Base-by-base conservation (phyloP, 192 early-diverging fungal species). In the Backusella liffmaniae region DNA sequence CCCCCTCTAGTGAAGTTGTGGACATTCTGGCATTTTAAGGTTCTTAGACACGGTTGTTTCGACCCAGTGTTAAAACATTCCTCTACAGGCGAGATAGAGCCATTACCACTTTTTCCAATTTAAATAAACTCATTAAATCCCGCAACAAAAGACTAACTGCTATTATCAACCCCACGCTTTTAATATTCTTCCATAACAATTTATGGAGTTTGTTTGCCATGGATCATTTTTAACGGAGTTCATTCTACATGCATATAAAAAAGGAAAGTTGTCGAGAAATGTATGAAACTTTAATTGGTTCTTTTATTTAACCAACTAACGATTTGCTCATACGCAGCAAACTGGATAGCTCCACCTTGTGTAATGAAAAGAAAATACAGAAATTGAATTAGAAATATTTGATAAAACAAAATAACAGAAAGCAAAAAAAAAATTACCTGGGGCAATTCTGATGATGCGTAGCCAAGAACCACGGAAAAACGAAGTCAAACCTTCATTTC, bases 401-500 rank as follows among this genome's bases (percentile, higher is more conserved):
- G 37, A 23, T 72, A 42, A 3, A 21, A 37, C 36, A 23, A 21
- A 36, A 32, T 49, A 18, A 32, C 1, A 32, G 30, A 32, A 37
- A 59, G 16, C 18, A 49, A 18, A 49, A n/a, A 15, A 16, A 9
- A 0, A 5, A 4, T 62, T 80, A 80, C 79, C 84, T 62, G 84
- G 81, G 18, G 84, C 81, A 73, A 85, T 75, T 36, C 84, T 76
- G 46, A 85, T 68, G 12, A 83, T 65, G 41, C 84, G 79, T 26
- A 85, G 53, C 72, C 73, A 78, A 12, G 84, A 77, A 30, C 84
- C 84, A 34, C 66, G 72, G 53, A 85, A 85, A 26, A 85, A 85
- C 1, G 84, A 83, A 44, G 42, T 35, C 8, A 81, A 56, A 3
- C 84, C 82, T 71, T 85, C 84, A 26, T 83, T 78, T 66, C 68